phyloP scores from a whole-genome alignment of 2,329 filamentous ascomycete genomes.

The Fusarium sp. region DNA sequence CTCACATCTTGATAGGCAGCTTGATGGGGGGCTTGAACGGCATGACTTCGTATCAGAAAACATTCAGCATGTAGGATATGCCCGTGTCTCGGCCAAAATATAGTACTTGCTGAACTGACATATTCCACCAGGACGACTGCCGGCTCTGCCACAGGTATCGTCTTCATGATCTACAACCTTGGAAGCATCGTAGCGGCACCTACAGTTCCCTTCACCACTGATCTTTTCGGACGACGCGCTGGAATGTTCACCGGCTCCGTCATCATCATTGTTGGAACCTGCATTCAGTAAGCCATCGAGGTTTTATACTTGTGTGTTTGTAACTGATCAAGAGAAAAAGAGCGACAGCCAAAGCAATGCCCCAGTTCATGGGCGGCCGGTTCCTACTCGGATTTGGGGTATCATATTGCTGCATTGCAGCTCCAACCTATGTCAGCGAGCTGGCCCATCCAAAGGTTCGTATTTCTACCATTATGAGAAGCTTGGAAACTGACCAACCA shows the following conservation, averaged over 20 bases:
- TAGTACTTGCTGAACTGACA: no score
- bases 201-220: constrained; percentile 53
- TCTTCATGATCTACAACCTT: constrained; percentile 59
- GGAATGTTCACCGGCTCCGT: constrained; percentile 53
- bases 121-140: constrained; percentile 14
- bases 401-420: constrained; percentile 52
- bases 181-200: constrained; percentile 53
- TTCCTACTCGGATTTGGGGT: constrained; percentile 65
- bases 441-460: constrained; percentile 58
- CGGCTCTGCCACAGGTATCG: constrained; percentile 34
- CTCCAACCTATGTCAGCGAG: constrained; percentile 56
- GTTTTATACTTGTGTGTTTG: accelerated
- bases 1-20: neutral
- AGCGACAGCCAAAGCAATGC: constrained; percentile 46
- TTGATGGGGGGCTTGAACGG: constrained; percentile 43
- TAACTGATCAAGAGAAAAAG: neutral
- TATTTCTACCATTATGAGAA: accelerated
- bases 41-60: constrained; percentile 40
- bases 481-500: accelerated
- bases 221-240: constrained; percentile 52
- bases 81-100: accelerated
- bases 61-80: constrained; percentile 24
- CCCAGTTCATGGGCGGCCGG: constrained; percentile 58
- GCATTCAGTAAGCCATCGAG: constrained; percentile 45
- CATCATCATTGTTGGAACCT: constrained; percentile 54